phyloP scores from a whole-genome alignment of 176 grass and related monocot species.

The Carex myosuroides region DNA sequence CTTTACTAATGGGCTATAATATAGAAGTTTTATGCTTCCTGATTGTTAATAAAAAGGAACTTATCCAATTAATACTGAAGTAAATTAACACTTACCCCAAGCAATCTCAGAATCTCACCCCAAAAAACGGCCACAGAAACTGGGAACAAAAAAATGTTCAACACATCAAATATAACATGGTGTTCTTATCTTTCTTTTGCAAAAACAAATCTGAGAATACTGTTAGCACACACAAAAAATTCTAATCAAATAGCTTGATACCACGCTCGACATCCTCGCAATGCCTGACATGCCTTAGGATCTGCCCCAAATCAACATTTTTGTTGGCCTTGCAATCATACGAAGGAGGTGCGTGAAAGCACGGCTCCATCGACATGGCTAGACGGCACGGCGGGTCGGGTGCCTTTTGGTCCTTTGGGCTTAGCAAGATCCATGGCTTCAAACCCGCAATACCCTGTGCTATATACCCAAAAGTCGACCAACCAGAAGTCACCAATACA shows the following conservation, averaged over 20 bases:
- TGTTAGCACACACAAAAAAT: neutral
- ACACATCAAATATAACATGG: neutral
- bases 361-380: slow-evolving; percentile 66
- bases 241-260: slow-evolving; percentile 61
- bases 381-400: slow-evolving; percentile 35
- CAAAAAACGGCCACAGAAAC: neutral
- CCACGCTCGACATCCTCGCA: slow-evolving; percentile 74
- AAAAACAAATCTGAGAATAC: neutral
- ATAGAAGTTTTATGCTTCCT: too few relatives aligned
- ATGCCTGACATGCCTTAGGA: slow-evolving; percentile 46
- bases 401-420: slow-evolving; percentile 22
- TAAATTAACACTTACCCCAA: too few relatives aligned
- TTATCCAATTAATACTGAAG: too few relatives aligned
- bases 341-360: slow-evolving; percentile 51
- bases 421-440: slow-evolving; percentile 64
- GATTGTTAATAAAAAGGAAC: too few relatives aligned
- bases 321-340: slow-evolving; percentile 54
- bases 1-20: too few relatives aligned
- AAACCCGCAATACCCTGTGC: slow-evolving; percentile 44
- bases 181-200: neutral
- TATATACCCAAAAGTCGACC: slow-evolving; percentile 72
- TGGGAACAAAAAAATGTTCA: neutral
- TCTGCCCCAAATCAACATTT: slow-evolving; percentile 32
- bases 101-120: too few relatives aligned
- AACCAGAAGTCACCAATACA: slow-evolving; percentile 50